A percentile compares a stretch with the other conserved stretches of the same genome.
Conservation (phyloP, 2,329 filamentous ascomycete genomes). For the Diplocarpon mali region DNA sequence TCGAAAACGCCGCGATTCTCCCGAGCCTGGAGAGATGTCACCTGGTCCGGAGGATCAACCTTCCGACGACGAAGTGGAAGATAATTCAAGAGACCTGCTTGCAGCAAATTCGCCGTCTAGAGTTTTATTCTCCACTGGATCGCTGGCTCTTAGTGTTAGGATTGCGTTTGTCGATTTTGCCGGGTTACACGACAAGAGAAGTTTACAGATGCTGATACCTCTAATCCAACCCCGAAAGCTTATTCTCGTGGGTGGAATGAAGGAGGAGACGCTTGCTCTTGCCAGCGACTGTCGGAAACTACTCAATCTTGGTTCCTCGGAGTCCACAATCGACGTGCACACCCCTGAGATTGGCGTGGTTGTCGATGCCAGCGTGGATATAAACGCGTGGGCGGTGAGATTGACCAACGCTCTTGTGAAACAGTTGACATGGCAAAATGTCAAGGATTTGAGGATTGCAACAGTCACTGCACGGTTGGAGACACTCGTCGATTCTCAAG, state of each 20-base stretch:
- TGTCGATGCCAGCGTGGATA: constrained; percentile 90
- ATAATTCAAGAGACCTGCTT: constrained; percentile 37
- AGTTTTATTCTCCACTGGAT: constrained; percentile 52
- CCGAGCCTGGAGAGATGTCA: constrained; percentile 33
- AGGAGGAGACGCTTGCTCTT: constrained; percentile 66
- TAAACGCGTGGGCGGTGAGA: constrained; percentile 93
- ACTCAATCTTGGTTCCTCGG: constrained; percentile 35
- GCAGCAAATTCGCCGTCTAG: constrained; percentile 57
- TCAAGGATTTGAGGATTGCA: constrained; percentile 79
- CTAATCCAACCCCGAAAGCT: constrained; percentile 90
- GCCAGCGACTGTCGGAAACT: constrained; percentile 71
- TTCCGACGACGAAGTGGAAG: constrained; percentile 44
- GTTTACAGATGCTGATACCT: constrained; percentile 87
- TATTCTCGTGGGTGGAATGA: constrained; percentile 75
- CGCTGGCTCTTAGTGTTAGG: constrained; percentile 57
- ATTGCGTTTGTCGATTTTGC: constrained; percentile 87
- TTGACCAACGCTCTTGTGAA: constrained; percentile 76
- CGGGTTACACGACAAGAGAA: constrained; percentile 86
- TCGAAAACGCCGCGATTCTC: constrained; percentile 25
- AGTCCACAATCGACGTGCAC: constrained; percentile 57
- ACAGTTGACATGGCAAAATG: constrained; percentile 87
- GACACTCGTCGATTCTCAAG: constrained; percentile 35
- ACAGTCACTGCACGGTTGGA: constrained; percentile 72
- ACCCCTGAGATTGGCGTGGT: constrained; percentile 63
- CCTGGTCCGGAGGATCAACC: constrained; percentile 41